Conservation (phyloP, 202 grass and related monocot genomes). For the Carex sylvatica region DNA sequence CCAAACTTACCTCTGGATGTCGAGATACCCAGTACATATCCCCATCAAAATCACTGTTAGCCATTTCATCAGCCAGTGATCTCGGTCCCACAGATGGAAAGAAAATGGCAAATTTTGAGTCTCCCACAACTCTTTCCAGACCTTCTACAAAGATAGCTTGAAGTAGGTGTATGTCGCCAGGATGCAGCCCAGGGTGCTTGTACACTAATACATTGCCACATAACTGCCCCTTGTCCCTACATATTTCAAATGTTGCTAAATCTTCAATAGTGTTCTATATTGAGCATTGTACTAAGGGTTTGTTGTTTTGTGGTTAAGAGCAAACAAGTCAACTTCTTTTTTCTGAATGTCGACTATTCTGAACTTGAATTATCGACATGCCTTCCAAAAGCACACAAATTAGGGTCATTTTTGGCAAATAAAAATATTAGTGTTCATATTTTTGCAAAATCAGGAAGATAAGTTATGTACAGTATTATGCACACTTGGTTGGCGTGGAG, state of each 20-base stretch:
- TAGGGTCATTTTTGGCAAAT: not conserved
- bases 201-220: slow-evolving; percentile 76
- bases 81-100: slow-evolving; percentile 55
- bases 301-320: not conserved
- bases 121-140: slow-evolving; percentile 49
- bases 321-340: not conserved
- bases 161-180: slow-evolving; percentile 68
- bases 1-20: slow-evolving; percentile 44
- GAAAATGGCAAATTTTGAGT: slow-evolving; percentile 73
- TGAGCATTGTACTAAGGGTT: not conserved
- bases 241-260: slow-evolving; percentile 15
- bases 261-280: not conserved
- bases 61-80: slow-evolving; percentile 89
- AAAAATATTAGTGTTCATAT: not conserved
- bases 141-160: slow-evolving; percentile 44
- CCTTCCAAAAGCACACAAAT: not conserved
- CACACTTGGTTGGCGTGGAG: slow-evolving; percentile 63
- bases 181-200: slow-evolving; percentile 80
- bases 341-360: not conserved
- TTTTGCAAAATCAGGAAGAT: not conserved
- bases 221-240: slow-evolving; percentile 67
- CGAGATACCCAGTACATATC: slow-evolving; percentile 81
- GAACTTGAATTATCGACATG: not conserved
- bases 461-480: slow-evolving; percentile 62
- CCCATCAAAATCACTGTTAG: slow-evolving; percentile 84